phyloP scores from a whole-genome alignment of 78 protist species.

The Bodo saltans region DNA sequence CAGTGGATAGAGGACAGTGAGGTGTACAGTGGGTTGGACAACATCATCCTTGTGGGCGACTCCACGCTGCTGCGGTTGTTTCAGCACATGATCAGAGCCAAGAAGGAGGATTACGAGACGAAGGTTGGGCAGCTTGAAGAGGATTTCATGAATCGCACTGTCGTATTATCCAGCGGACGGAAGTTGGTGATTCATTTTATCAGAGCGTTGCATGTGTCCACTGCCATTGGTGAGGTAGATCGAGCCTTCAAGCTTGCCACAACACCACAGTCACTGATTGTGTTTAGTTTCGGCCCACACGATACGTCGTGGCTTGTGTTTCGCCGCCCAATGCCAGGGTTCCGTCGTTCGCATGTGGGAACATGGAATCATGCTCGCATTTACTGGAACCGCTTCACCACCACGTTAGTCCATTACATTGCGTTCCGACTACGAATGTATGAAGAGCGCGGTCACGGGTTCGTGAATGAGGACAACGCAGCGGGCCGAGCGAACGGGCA shows the following conservation, averaged over 20 bases:
- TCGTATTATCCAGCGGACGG: not conserved
- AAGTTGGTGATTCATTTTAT: not conserved
- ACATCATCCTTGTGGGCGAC: not conserved
- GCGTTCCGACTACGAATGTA: too few relatives aligned
- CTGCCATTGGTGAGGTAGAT: too few relatives aligned
- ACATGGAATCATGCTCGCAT: not conserved
- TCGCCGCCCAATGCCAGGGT: not conserved
- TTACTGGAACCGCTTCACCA: too few relatives aligned
- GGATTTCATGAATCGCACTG: too few relatives aligned
- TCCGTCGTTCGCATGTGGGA: not conserved
- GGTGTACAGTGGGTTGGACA: not conserved
- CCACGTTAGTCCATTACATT: too few relatives aligned
- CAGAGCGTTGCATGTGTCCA: not conserved
- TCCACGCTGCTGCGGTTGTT: not conserved
- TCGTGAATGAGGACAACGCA: too few relatives aligned
- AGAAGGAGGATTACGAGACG: not conserved
- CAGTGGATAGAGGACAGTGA: not conserved
- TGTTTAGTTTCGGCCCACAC: not conserved
- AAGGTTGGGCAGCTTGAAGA: too few relatives aligned
- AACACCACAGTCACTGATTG: not conserved
- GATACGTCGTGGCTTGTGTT: not conserved
- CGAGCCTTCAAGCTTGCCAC: too few relatives aligned
- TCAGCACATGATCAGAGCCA: not conserved
- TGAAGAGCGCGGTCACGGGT: too few relatives aligned
- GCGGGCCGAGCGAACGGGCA: not conserved